Evolutionary conservation across 1,284 basidiomycete genomes (phyloP).

Genomic region (Entoloma clypeatum): DNA sequence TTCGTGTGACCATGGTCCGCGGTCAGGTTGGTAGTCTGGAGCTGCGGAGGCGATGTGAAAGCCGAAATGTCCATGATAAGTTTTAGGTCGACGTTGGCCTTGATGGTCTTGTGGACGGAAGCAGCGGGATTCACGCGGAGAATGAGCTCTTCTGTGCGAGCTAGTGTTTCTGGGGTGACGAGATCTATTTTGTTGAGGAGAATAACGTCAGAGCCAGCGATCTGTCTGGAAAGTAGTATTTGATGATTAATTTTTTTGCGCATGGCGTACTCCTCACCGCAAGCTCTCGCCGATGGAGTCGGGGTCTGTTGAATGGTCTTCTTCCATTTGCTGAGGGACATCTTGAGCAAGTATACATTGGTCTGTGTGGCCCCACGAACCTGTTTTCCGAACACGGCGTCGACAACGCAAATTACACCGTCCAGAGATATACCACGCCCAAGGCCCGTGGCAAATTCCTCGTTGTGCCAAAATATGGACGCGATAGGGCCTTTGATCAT

Average conservation of each 20-base stretch:
- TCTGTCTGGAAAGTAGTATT: slow-evolving; percentile 59
- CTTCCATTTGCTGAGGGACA: slow-evolving; percentile 71
- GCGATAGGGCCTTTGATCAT: slow-evolving; percentile 67
- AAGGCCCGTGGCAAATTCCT: slow-evolving; percentile 74
- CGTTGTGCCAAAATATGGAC: slow-evolving; percentile 89
- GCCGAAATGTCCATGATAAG: slow-evolving; percentile 78
- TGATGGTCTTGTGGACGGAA: slow-evolving; percentile 66
- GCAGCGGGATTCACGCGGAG: slow-evolving; percentile 76
- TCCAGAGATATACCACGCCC: slow-evolving; percentile 76
- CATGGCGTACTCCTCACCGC: slow-evolving; percentile 56
- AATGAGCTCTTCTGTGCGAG: slow-evolving; percentile 55
- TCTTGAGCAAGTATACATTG: neutral
- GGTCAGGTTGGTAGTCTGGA: slow-evolving; percentile 12
- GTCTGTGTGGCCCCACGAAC: slow-evolving; percentile 34
- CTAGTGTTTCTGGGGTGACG: slow-evolving; percentile 39
- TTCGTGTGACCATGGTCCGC: slow-evolving; percentile 10
- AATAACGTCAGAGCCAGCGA: slow-evolving; percentile 87
- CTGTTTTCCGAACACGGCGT: slow-evolving; percentile 80
- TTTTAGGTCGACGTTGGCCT: slow-evolving; percentile 66
- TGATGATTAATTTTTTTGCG: too few species aligned
- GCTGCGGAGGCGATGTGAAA: slow-evolving; percentile 41
- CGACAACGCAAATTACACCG: slow-evolving; percentile 88
- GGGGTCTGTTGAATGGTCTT: slow-evolving; percentile 61
- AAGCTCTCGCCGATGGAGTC: slow-evolving; percentile 75
- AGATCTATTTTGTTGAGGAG: slow-evolving; percentile 87